A percentile compares a stretch with the other conserved stretches of the same genome.
These are phyloP conservation scores for Diphasiastrum complanatum DNA, from an alignment of 83 land plant species.

Conservation along the genomic window DNA sequence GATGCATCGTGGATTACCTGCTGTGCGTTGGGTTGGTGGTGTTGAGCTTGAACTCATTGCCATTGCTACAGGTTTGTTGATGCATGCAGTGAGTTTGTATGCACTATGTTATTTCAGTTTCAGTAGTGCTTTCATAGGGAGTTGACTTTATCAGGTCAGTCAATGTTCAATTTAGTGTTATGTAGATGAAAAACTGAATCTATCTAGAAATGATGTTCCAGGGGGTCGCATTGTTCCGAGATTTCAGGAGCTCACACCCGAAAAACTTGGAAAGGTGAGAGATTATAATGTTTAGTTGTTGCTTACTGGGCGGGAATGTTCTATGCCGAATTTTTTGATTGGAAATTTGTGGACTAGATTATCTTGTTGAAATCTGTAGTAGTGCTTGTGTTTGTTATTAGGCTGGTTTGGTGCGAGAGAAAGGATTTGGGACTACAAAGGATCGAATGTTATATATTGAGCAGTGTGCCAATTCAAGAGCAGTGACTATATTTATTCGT, in stretches of 20 bases:
- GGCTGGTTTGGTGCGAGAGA: conserved; percentile 99
- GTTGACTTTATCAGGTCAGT: neutral
- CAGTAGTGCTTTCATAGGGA: neutral
- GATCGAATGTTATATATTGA: conserved; percentile 98
- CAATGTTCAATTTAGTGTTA: too few species aligned
- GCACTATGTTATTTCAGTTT: neutral
- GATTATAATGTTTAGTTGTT: neutral
- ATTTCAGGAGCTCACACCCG: conserved; percentile 90
- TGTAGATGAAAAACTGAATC: too few species aligned
- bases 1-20: conserved; percentile 92
- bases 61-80: conserved; percentile 80
- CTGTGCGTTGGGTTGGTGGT: conserved; percentile 99
- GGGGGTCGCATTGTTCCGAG: conserved; percentile 99
- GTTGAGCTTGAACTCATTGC: conserved; percentile 96
- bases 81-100: conserved; percentile 1
- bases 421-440: conserved; percentile 91
- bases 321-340: too few species aligned
- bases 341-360: neutral
- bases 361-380: conserved; percentile 3
- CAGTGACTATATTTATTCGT: conserved; percentile 93
- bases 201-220: conserved; percentile 23
- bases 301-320: too few species aligned
- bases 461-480: conserved; percentile 93
- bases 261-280: conserved; percentile 80
- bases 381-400: conserved; percentile 16